Conservation (phyloP, 768 basidiomycete species). For the Tulasnella sp. region DNA sequence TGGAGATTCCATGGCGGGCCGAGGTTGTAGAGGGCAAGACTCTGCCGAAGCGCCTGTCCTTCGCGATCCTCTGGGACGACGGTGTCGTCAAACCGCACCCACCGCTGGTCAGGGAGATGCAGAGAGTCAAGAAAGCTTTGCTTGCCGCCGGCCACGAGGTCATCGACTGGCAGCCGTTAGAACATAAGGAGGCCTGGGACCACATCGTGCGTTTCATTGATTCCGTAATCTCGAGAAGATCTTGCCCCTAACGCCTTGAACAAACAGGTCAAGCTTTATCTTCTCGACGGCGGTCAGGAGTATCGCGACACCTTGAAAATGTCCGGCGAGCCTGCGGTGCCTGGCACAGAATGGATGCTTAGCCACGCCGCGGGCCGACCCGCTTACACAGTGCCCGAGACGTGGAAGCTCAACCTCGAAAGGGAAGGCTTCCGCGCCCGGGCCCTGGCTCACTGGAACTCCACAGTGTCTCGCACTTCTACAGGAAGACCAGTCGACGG, state of each 20-base stretch:
- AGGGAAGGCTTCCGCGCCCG: conserved; percentile 50
- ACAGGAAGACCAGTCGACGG: conserved; percentile 55
- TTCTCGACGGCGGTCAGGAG: conserved; percentile 55
- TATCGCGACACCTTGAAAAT: conserved; percentile 47
- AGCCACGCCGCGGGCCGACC: conserved; percentile 46
- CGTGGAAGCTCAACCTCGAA: conserved; percentile 52
- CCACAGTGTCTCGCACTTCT: conserved; percentile 45
- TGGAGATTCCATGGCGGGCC: conserved; percentile 55
- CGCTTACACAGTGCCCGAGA: conserved; percentile 50
- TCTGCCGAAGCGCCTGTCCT: conserved; percentile 49
- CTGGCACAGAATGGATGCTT: conserved; percentile 53
- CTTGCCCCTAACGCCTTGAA: conserved; percentile 22
- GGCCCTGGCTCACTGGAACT: conserved; percentile 54
- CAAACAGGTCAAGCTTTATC: conserved; percentile 51
- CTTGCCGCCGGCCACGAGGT: conserved; percentile 56
- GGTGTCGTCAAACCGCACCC: conserved; percentile 57
- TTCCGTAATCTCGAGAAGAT: conserved; percentile 24
- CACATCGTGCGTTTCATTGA: conserved; percentile 49
- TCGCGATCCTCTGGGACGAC: conserved; percentile 58
- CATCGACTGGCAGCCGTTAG: conserved; percentile 53
- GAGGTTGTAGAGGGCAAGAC: conserved; percentile 47
- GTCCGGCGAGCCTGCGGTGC: conserved; percentile 47
- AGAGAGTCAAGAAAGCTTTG: conserved; percentile 48
- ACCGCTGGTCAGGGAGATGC: conserved; percentile 51
- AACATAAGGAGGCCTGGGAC: conserved; percentile 53